Conservation (phyloP, 116 monocot species). For the Posidonia oceanica region DNA sequence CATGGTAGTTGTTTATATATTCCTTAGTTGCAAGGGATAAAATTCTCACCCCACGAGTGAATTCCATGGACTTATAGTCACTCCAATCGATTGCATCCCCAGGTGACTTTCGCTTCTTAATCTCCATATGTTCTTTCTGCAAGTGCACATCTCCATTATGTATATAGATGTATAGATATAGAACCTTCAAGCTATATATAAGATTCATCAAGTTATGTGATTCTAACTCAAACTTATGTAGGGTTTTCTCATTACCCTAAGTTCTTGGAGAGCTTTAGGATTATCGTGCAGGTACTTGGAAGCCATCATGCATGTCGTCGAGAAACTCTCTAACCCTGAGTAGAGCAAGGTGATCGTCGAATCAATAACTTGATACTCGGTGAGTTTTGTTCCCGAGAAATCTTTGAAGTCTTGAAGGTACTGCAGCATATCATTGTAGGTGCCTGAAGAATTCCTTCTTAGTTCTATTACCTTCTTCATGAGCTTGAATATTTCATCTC, state of each 20-base stretch:
- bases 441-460: conserved; percentile 25
- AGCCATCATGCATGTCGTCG: conserved; percentile 92
- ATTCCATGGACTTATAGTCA: conserved; percentile 34
- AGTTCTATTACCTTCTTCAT: conserved; percentile 44
- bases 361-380: conserved; percentile 77
- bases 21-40: too few species aligned
- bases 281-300: conserved; percentile 80
- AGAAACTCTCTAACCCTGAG: conserved; percentile 80
- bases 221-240: too few species aligned
- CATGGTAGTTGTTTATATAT: too few species aligned
- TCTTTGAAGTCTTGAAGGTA: conserved; percentile 31
- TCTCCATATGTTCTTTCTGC: conserved; percentile 73
- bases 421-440: conserved; percentile 60
- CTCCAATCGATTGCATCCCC: conserved; percentile 59
- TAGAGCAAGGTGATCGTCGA: conserved; percentile 64
- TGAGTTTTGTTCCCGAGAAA: conserved; percentile 26
- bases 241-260: conserved; percentile 36
- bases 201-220: too few species aligned
- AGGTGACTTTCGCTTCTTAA: conserved; percentile 40
- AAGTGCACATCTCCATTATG: background rate
- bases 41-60: background rate
- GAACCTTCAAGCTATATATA: too few species aligned
- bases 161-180: too few species aligned
- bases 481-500: conserved; percentile 46
- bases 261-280: conserved; percentile 63